A percentile compares a stretch with the other conserved stretches of the same genome.
Evolutionary conservation across 768 basidiomycete genomes (phyloP).

Genomic region (Inosperma sp.): DNA sequence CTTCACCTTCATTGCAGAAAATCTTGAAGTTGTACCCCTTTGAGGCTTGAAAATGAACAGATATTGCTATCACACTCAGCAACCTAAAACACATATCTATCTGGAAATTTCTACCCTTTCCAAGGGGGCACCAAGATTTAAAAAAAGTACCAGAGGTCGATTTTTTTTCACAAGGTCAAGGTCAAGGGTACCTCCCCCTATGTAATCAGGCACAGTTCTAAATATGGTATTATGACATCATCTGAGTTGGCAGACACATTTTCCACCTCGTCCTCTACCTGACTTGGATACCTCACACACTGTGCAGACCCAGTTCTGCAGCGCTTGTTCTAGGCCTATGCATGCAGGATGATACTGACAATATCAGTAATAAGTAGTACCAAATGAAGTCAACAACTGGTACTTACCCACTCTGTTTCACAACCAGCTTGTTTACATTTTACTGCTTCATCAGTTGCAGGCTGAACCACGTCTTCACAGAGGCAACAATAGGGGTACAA

Average conservation of each 20-base stretch:
- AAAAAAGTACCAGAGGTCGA: conserved; percentile 1
- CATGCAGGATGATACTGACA: conserved; percentile 9
- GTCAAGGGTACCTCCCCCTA: conserved; percentile 3
- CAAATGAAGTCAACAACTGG: background rate
- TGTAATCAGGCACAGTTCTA: conserved; percentile 7
- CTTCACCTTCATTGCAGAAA: conserved; percentile 61
- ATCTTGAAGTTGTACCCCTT: conserved; percentile 59
- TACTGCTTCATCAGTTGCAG: background rate
- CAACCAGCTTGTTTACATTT: conserved; percentile 9
- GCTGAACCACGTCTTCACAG: background rate
- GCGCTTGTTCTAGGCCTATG: background rate
- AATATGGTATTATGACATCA: conserved; percentile 10
- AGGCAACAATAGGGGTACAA: conserved; percentile 3
- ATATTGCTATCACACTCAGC: conserved; percentile 17
- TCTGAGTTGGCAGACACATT: background rate
- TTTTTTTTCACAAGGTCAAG: conserved; percentile 1
- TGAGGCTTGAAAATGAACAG: conserved; percentile 27
- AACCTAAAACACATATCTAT: conserved; percentile 31
- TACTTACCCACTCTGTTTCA: conserved; percentile 12
- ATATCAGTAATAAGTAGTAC: conserved; percentile 1
- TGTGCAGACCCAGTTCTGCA: conserved; percentile 3
- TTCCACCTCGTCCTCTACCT: background rate
- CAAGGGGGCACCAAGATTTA: conserved; percentile 7
- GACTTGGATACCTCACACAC: conserved; percentile 5
- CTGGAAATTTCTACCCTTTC: conserved; percentile 47